Conservation (phyloP, 805 yeast species). For the Clavispora fructus region DNA sequence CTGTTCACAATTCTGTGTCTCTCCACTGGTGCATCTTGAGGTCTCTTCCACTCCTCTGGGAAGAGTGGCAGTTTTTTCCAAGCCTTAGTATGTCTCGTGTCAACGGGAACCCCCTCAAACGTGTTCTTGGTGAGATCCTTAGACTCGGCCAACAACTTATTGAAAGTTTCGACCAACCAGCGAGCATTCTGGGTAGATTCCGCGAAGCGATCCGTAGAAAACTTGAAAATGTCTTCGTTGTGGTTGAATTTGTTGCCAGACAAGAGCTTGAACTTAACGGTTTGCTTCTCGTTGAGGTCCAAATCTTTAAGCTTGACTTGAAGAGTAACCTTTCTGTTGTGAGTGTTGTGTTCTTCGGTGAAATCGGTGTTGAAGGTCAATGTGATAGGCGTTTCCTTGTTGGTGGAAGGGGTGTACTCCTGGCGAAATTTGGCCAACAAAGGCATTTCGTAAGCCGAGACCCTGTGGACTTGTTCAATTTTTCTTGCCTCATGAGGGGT, state of each 20-base stretch:
- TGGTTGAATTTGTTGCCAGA: slow-evolving; percentile 75
- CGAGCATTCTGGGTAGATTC: slow-evolving; percentile 86
- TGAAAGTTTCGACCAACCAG: slow-evolving; percentile 59
- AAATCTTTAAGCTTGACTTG: slow-evolving; percentile 50
- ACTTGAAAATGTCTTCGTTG: slow-evolving; percentile 51
- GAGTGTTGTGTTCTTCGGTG: slow-evolving; percentile 67
- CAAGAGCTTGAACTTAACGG: slow-evolving; percentile 72
- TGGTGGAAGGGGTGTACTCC: slow-evolving; percentile 49
- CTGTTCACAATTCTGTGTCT: slow-evolving; percentile 29
- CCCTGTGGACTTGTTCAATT: slow-evolving; percentile 68
- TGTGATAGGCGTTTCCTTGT: slow-evolving; percentile 46
- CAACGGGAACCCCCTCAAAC: slow-evolving; percentile 79
- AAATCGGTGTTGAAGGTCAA: slow-evolving; percentile 66
- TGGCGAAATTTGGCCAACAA: slow-evolving; percentile 70
- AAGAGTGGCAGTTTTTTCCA: slow-evolving; percentile 40
- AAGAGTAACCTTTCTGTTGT: slow-evolving; percentile 62
- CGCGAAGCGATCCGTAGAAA: slow-evolving; percentile 59
- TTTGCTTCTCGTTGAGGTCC: slow-evolving; percentile 44
- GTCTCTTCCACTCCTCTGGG: slow-evolving; percentile 73
- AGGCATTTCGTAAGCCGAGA: slow-evolving; percentile 92
- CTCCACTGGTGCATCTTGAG: slow-evolving; percentile 61
- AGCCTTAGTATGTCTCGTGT: slow-evolving; percentile 60
- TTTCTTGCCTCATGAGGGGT: slow-evolving; percentile 54
- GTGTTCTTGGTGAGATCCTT: slow-evolving; percentile 53
- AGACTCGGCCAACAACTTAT: slow-evolving; percentile 57